A percentile compares a stretch with the other conserved stretches of the same genome.
phyloP scores from a whole-genome alignment of 1,284 basidiomycete genomes.

The Cystobasidium slooffiae region DNA sequence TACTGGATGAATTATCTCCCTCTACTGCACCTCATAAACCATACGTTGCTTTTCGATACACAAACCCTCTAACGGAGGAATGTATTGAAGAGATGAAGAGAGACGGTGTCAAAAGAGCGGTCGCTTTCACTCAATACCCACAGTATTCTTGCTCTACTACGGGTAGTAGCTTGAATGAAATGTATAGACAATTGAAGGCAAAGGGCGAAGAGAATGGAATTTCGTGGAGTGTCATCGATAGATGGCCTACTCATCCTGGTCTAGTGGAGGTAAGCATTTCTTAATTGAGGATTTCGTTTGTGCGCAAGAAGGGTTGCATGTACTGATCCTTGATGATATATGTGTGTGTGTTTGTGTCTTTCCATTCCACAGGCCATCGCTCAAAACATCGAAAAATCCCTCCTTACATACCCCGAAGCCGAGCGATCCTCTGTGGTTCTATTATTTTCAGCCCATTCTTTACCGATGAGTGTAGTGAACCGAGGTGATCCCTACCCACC shows the following conservation, averaged over 20 bases:
- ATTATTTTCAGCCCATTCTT: conserved; percentile 87
- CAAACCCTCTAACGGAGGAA: conserved; percentile 82
- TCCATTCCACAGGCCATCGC: conserved; percentile 73
- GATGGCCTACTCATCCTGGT: conserved; percentile 94
- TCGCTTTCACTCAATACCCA: conserved; percentile 98
- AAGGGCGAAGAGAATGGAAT: conserved; percentile 67
- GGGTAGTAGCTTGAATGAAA: conserved; percentile 93
- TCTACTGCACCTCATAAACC: conserved; percentile 92
- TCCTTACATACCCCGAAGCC: conserved; percentile 77
- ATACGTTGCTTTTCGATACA: conserved; percentile 92
- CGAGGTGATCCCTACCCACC: conserved; percentile 96
- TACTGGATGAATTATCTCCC: conserved; percentile 92
- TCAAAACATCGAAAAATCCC: conserved; percentile 80
- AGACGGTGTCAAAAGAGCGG: conserved; percentile 88
- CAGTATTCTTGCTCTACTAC: conserved; percentile 99
- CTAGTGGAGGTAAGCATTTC: conserved; percentile 95
- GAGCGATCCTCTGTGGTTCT: conserved; percentile 75
- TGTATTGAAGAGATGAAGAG: conserved; percentile 80
- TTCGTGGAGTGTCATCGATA: conserved; percentile 96
- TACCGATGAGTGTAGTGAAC: conserved; percentile 96
- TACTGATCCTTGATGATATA: too few relatives aligned
- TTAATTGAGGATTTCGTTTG: too few relatives aligned
- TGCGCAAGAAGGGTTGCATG: too few relatives aligned
- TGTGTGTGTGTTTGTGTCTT: too few relatives aligned
- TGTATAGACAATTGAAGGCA: conserved; percentile 66